Evolutionary conservation across 2,329 filamentous ascomycete genomes (phyloP).

Genomic region (Cryphonectria naterciae): DNA sequence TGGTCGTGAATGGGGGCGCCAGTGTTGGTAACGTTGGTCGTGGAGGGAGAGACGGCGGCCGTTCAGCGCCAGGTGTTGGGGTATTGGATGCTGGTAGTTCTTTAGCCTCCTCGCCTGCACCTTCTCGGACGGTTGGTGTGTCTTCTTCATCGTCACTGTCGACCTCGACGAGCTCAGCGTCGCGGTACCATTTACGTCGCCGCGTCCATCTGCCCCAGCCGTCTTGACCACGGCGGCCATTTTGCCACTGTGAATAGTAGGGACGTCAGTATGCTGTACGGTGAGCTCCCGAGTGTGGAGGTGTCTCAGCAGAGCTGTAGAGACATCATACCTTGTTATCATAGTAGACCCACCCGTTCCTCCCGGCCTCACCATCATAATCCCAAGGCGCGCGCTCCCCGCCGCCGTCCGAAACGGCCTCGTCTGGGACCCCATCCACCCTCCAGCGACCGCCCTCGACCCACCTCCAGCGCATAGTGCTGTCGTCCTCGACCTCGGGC

Average conservation of each 20-base stretch:
- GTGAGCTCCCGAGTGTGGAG: neutral
- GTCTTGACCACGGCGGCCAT: conserved; percentile 80
- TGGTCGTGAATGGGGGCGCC: conserved; percentile 19
- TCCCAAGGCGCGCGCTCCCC: conserved; percentile 47
- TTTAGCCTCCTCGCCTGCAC: conserved; percentile 33
- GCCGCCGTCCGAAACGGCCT: conserved; percentile 41
- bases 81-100: neutral
- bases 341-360: conserved; percentile 92
- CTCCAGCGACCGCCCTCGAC: conserved; percentile 84
- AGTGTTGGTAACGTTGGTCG: conserved; percentile 20
- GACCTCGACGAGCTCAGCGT: conserved; percentile 90
- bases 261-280: neutral
- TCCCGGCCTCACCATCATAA: conserved; percentile 64
- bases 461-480: conserved; percentile 71
- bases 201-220: conserved; percentile 95
- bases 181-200: conserved; percentile 92
- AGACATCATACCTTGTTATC: conserved; percentile 78
- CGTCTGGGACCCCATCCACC: conserved; percentile 74
- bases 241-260: conserved; percentile 71
- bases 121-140: conserved; percentile 35
- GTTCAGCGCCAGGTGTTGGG: conserved; percentile 33
- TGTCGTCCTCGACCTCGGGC: conserved; percentile 64
- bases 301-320: neutral
- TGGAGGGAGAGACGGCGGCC: conserved; percentile 24
- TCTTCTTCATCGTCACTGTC: conserved; percentile 40